A percentile compares a stretch with the other conserved stretches of the same genome.
Conservation (phyloP, 2,329 filamentous ascomycete genomes). For the Coniosporium tulheliwenetii region DNA sequence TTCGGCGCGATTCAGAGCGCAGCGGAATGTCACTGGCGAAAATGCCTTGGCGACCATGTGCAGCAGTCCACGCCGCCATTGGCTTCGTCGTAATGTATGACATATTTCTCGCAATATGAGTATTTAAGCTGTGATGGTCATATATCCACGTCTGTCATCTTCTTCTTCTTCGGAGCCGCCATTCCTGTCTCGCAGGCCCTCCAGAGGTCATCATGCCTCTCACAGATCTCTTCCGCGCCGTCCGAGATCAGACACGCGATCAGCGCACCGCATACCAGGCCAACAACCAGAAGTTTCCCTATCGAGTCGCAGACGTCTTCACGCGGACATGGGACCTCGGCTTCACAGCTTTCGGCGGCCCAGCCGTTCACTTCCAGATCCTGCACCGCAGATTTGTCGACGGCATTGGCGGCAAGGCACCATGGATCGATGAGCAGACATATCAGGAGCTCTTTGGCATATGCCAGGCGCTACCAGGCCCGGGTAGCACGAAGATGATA, state of each 20-base stretch:
- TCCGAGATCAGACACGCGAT: background rate
- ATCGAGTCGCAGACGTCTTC: background rate
- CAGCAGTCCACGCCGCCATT: no score
- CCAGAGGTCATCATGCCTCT: no score
- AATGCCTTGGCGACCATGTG: no score
- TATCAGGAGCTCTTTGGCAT: conserved; percentile 60
- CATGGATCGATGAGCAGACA: conserved; percentile 58
- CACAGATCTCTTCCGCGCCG: background rate
- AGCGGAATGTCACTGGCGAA: no score
- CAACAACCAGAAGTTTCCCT: conserved; percentile 4
- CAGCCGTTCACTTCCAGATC: conserved; percentile 56
- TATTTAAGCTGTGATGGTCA: no score
- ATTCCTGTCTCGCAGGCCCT: no score
- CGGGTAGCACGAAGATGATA: conserved; percentile 54
- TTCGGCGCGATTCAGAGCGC: no score
- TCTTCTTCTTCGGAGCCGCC: no score
- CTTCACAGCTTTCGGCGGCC: conserved; percentile 51
- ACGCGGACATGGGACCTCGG: conserved; percentile 40
- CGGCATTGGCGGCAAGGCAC: conserved; percentile 23
- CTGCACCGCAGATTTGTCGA: conserved; percentile 47
- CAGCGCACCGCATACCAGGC: background rate
- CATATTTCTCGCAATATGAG: no score
- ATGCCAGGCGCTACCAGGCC: conserved; percentile 51
- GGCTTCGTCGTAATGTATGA: no score
- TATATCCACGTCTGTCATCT: no score